phyloP scores from a whole-genome alignment of 805 yeast genomes.

The Kluyveromyces siamensis region DNA sequence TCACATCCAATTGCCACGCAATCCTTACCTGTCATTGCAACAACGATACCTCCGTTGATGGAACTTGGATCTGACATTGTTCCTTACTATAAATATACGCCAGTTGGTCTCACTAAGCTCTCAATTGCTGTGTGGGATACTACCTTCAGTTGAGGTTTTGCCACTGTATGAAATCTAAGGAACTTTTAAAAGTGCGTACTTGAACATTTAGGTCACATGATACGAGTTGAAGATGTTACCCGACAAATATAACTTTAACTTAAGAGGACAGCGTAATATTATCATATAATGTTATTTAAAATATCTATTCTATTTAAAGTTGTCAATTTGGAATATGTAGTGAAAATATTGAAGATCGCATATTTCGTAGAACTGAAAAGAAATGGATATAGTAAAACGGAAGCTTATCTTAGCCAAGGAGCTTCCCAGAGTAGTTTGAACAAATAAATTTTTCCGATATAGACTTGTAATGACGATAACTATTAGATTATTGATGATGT shows the following conservation, averaged over 20 bases:
- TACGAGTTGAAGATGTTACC: not conserved
- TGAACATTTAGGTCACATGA: not conserved
- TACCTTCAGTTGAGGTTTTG: not conserved
- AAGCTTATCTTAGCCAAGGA: no score
- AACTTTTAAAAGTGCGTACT: not conserved
- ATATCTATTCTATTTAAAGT: no score
- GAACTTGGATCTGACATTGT: slow-evolving; percentile 72
- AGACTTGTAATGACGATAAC: no score
- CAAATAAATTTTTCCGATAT: no score
- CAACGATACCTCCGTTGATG: slow-evolving; percentile 88
- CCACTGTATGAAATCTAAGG: not conserved
- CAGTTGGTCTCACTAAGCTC: not conserved
- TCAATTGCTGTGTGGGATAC: not conserved
- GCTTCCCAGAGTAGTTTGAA: no score
- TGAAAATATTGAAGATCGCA: no score
- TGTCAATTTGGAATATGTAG: no score
- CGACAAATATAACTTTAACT: not conserved
- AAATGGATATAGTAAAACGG: no score
- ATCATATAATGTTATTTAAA: no score
- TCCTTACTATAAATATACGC: not conserved
- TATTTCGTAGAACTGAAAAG: no score
- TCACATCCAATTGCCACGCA: slow-evolving; percentile 98
- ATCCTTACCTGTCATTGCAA: slow-evolving; percentile 97
- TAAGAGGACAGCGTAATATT: no score
- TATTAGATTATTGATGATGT: not conserved